Evolutionary conservation across 352 stramenopile genomes (phyloP), one percentile per base, ranked within the genome.

Genomic region (Phytophthora ohioensis): DNA sequence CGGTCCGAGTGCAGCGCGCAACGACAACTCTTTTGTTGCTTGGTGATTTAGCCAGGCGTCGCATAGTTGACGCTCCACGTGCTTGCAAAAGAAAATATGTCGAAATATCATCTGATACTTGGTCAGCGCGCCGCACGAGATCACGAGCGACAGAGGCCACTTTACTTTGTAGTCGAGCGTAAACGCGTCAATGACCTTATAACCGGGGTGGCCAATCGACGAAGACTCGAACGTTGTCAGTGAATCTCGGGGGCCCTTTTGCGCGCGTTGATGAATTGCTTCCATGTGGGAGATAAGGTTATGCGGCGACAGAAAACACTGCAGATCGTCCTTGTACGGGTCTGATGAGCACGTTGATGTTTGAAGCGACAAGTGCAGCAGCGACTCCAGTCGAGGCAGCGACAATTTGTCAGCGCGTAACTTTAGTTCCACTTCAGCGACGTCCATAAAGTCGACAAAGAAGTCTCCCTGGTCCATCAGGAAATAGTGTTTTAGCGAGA

Each of bases 21-120:
- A 76, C 4, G 91, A 85, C 34, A 98, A 73, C 57, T 98, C 94
- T 56, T 97, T 98, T 15, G 88, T 97, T 8, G 86, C 85, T 61
- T 99, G 97, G 71, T 99, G 97, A 57, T 98, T 97, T 30, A 95
- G 76, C 98, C 98, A 99, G 9, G 96, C 90, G 55, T 94, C 87
- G 60, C 98, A 97, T 4, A 99, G 88, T 35, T 94, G 85, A 10
- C 97, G 91, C 80, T 99, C 97, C 4, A 99, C 97, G 77, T 99
- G 96, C 79, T 99, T 99, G 69, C 93, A 98, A 74, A 99, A 99
- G 80, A 99, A 99, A 3, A 99, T 81, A 58, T 99, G 97, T 0
- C 98, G 94, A 70, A 99, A 99, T 15, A 99, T 89, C 75, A 99
- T 95, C 77, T 99, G 97, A 75, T 99, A 99, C 79, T 99, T 99